Evolutionary conservation across 78 protist species (phyloP), one percentile per base, ranked within the genome.

Genomic region (slime mould (Dictyostelium discoideum)): DNA sequence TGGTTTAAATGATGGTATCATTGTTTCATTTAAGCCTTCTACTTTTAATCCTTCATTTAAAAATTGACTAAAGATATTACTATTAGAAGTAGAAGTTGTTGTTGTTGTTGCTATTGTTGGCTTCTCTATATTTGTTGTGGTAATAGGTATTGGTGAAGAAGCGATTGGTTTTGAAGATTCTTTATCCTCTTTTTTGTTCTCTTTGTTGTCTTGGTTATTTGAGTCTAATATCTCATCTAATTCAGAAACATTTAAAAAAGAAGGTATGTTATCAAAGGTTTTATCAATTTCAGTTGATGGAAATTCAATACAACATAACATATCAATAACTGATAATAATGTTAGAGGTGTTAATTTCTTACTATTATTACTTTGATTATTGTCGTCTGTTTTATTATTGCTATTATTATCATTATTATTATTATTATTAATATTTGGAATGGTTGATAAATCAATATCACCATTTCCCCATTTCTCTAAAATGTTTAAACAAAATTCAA

Each of bases 231-330:
- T 13, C 29, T n/a, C 65, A 9, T 39, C 26, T 6, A 46, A 44
- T 60, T 40, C 57, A 4, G 79, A 24, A 57, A 77, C 44, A 54
- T 90, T 83, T 2, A 73, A 67, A 73, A 90, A 90, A 44, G 95
- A 82, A 9, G 95, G 95, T 29, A 80, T 73, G 9, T 81, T 14
- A 50, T 90, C 95, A 29, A 46, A 57, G 5, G 84, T 16, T 85
- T 80, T 90, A 65, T 90, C 88, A 46, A 82, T 37, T 16, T 80
- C 87, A 1, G 87, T 73, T 11, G 93, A 63, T 7, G 93, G 93
- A 26, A 46, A 90, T 50, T 90, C 95, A 37, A 90, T 72, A 72
- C 95, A 90, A 57, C 95, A 90, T n/a, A 90, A 44, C 88, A 90
- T 90, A 73, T 90, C 95, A n/a, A 90, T 90, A n/a, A 90, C 73